Evolutionary conservation across 2,329 filamentous ascomycete species (phyloP).

Genomic region (Lasiodiplodia sp.): DNA sequence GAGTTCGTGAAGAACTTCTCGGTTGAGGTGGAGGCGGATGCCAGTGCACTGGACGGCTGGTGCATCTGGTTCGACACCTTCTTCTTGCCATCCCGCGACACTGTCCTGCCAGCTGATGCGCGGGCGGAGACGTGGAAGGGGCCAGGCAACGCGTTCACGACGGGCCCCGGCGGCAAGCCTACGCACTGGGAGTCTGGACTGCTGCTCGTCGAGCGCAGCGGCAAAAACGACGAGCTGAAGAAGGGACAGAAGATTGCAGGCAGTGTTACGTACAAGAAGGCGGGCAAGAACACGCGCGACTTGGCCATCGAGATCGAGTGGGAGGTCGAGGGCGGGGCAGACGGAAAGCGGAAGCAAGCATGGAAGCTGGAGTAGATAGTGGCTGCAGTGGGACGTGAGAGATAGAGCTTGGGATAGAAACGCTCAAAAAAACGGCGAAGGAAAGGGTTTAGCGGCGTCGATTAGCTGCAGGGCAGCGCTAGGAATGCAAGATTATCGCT

Average conservation of each 20-base stretch:
- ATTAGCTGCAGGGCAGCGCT: constrained; percentile 13
- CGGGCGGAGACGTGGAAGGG: constrained; percentile 69
- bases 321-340: constrained; percentile 40
- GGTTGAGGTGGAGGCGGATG: constrained; percentile 65
- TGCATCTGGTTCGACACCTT: constrained; percentile 95
- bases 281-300: constrained; percentile 51
- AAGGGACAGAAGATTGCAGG: constrained; percentile 69
- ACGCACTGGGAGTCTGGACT: constrained; percentile 94
- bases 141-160: constrained; percentile 73
- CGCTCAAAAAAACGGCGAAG: background rate
- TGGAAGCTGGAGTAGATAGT: constrained; percentile 43
- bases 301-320: constrained; percentile 51
- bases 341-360: constrained; percentile 37
- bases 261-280: constrained; percentile 73
- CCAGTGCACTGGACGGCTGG: constrained; percentile 82
- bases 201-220: constrained; percentile 70
- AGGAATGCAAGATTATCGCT: constrained; percentile 23
- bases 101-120: constrained; percentile 53
- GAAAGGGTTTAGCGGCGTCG: background rate
- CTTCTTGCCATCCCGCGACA: constrained; percentile 71
- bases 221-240: constrained; percentile 56
- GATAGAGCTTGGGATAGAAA: constrained; percentile 25
- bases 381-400: constrained; percentile 21
- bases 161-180: constrained; percentile 75
- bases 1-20: constrained; percentile 75